phyloP scores from a whole-genome alignment of 2,329 filamentous ascomycete genomes.

The Aspergillus tamarii region DNA sequence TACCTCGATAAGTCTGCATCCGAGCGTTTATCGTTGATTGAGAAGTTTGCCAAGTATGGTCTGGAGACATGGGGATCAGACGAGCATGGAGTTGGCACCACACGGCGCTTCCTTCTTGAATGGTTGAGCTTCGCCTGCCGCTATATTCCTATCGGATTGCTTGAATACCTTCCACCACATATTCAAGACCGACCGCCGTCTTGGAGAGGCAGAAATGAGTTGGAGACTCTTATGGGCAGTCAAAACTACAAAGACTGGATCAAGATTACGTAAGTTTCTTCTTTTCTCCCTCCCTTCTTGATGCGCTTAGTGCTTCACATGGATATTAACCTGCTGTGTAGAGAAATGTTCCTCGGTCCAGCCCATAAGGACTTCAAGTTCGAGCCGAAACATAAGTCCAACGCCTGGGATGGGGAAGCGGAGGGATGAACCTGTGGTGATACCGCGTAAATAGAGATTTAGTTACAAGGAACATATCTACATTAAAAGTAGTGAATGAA shows the following conservation, averaged over 20 bases:
- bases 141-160: conserved; percentile 85
- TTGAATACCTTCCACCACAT: conserved; percentile 84
- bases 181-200: conserved; percentile 88
- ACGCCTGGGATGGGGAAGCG: conserved; percentile 71
- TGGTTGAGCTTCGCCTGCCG: conserved; percentile 93
- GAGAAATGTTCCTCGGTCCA: conserved; percentile 96
- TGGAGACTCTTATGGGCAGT: conserved; percentile 92
- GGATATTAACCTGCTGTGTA: conserved; percentile 41
- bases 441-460: neutral
- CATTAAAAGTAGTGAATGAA: neutral
- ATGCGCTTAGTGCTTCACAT: conserved; percentile 12
- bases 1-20: conserved; percentile 93
- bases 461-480: neutral
- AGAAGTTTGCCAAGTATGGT: conserved; percentile 87
- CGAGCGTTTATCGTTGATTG: conserved; percentile 82
- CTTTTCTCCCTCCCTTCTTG: conserved; percentile 12
- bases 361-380: conserved; percentile 90
- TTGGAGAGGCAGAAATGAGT: conserved; percentile 80
- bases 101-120: conserved; percentile 88
- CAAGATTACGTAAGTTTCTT: conserved; percentile 79
- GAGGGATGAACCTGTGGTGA: conserved; percentile 52
- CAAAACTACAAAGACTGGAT: conserved; percentile 97
- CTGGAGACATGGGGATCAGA: conserved; percentile 95
- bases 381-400: conserved; percentile 96
- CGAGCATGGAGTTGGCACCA: conserved; percentile 89